Base-by-base conservation (phyloP, 2,329 filamentous ascomycete species). In the Penicillium glabrum region DNA sequence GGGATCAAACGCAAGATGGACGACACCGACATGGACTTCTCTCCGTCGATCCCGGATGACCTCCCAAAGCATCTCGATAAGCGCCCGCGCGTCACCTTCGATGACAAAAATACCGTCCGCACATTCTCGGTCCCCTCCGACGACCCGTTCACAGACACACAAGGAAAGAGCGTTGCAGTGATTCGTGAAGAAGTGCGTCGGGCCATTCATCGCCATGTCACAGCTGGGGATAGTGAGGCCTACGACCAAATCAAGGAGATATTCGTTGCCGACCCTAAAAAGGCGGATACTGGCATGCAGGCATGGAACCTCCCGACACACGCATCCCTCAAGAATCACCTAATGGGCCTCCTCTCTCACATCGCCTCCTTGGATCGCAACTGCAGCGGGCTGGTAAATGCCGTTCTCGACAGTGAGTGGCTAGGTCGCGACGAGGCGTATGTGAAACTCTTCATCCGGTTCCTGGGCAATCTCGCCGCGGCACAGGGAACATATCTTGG, bases 401-500 rank as follows among this genome's bases (percentile, higher is more conserved):
- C 84, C 9, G 75, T 86, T 10, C 71, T 88, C 57, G 77, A 82
- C 60, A 83, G 83, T 59, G 79, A 82, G 65, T 88, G 86, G 86
- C 74, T 87, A 37, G 84, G 83, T 45, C 79, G 85, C 56, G 84
- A 87, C 59, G 83, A 86, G 57, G 73, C 76, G 19, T 88, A 86
- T 66, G 79, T 84, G 47, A 79, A 78, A 57, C 71, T 83, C 7
- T 88, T 82, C 70, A 77, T 81, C 53, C 75, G 80, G 41, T 83
- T 87, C 57, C 67, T 88, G 49, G 80, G 81, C 26, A 82, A 82
- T 50, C 78, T 99, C 46, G 86, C 92, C 51, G 96, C 90, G 58
- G 89, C 92, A 0, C 91, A 97, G 68, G 88, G 90, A 45, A 87
- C 85, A 14, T 96, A 91, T 74, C 83, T 96, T 33, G 83, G 82